Evolutionary conservation across 345 rosid species (phyloP), one percentile per base, ranked within the genome.

Genomic region (Citrus maxima): DNA sequence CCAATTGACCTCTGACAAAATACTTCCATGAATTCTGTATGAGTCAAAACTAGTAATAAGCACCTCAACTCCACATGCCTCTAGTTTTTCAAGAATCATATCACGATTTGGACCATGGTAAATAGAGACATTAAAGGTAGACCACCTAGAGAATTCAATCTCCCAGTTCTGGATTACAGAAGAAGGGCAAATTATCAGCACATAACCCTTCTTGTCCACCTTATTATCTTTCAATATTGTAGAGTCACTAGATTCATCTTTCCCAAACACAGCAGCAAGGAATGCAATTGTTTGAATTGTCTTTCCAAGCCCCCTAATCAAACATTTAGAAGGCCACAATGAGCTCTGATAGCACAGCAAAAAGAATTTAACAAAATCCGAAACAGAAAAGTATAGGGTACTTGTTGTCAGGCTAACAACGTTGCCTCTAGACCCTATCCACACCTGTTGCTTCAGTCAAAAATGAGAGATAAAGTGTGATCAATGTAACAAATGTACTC

Each of bases 91-190:
- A 28, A 88, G 89, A 80, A 93, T 84, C 78, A 86, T 73, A 61
- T 95, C 97, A 21, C 99, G 89, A 79, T 83, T 92, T 25, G 93
- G 86, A 61, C 99, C 98, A 67, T 95, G 95, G 87, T 88, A 95
- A 71, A 90, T 70, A 68, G 91, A 89, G 76, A 94, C 91, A 61
- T 40, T 86, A 80, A 95, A 93, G 76, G 80, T 83, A 5, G 98
- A 90, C 99, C 98, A 93, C 69, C 86, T 90, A 51, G 95, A 92
- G 82, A 93, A 95, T 84, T 95, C 97, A 62, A 66, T 85, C 86
- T 94, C 97, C 99, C 99, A 94, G 86, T 96, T 96, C 68, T 90
- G 91, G 79, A 92, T 91, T 10, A 96, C 91, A 67, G 99, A 96
- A 81, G 93, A 83, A 30, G 98, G 99, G 81, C 97, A 94, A 80